Base-by-base conservation (phyloP, 352 stramenopile species). In the Phytophthora constricta region DNA sequence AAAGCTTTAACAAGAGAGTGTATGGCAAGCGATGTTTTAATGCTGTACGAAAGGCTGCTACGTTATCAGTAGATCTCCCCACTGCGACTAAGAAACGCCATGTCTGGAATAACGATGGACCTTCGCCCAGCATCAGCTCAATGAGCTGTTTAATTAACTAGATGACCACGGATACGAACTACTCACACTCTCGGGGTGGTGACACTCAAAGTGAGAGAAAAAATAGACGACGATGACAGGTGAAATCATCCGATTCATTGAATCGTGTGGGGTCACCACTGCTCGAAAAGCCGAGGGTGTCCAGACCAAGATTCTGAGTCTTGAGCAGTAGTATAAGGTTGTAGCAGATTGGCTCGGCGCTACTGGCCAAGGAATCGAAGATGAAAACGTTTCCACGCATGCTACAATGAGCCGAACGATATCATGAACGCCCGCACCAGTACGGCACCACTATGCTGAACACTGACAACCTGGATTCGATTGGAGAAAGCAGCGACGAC, bases 161-260 rank as follows among this genome's bases (percentile, higher is more conserved):
- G 61, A 17, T 68, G 4, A 71, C 68, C 3, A 63, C 61, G 1
- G 68, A 62, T 2, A 49, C 8, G 1, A 76, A 76, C 53, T 76
- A 72, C 34, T 39, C 25, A 22, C 22, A 33, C 22, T 76, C 63
- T 48, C 53, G 68, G 33, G 68, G 62, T 10, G 68, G 62, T 4
- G 47, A 71, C 5, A 52, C 46, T 17, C 58, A 72, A 28, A 54
- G 20, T 37, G 62, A n/a, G 68, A 2, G 50, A 67, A 0, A 67
- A 58, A 0, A 69, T n/a, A 76, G 45, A 28, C 33, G 5, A 14
- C 48, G 3, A 47, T 69, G 14, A 58, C 68, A 2, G 53, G 43
- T 27, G 58, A 69, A 26, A 50, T 72, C 16, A 33, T 67, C 0
- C 41, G 42, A 2, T 64, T 67, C 7, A 58, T 65, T 13, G 39